Base-by-base conservation (phyloP, 148 eudicot genomes). In the Talinum fruticosum region DNA sequence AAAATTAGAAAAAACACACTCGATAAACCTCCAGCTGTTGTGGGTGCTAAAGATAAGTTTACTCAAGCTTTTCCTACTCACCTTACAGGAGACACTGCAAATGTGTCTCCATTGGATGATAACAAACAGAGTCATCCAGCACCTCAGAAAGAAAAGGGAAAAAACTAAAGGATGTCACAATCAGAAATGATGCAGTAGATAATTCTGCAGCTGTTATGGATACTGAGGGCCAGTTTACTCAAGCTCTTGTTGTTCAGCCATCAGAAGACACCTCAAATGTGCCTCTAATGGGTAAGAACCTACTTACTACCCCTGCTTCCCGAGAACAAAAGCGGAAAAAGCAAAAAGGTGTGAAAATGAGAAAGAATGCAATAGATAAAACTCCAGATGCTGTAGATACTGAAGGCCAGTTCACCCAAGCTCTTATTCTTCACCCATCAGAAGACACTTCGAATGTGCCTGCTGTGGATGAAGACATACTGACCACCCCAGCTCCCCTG, bases 291-390 rank as follows among this genome's bases (percentile, higher is more conserved):
- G 87, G 82, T 66, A 76, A 37, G 36, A 70, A 49, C 75, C 4
- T 77, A 19, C 77, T 35, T 37, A 80, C 51, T 34, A 26, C 61
- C 38, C 41, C 74, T 61, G 65, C 26, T 78, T 41, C 80, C 44
- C 38, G 62, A 62, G 76, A 71, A 16, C 76, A 75, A n/a, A 81
- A 86, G 82, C 83, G 90, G 90, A 77, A 87, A 85, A 71, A 84
- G 83, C 51, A 54, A 23, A 54, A 54, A 61, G 66, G 32, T 61
- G 26, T 54, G 7, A 61, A 61, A 61, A 26, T 61, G 14, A 83
- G 74, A 74, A 84, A 88, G 81, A 79, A 73, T 37, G 64, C 81
- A 74, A 38, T 65, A 28, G 54, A 57, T 33, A 36, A 65, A 37
- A 45, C 76, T 64, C 81, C 61, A 16, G 29, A 24, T 16, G 24